Conservation (phyloP, 805 yeast species). For the Nakazawaea siamensis region DNA sequence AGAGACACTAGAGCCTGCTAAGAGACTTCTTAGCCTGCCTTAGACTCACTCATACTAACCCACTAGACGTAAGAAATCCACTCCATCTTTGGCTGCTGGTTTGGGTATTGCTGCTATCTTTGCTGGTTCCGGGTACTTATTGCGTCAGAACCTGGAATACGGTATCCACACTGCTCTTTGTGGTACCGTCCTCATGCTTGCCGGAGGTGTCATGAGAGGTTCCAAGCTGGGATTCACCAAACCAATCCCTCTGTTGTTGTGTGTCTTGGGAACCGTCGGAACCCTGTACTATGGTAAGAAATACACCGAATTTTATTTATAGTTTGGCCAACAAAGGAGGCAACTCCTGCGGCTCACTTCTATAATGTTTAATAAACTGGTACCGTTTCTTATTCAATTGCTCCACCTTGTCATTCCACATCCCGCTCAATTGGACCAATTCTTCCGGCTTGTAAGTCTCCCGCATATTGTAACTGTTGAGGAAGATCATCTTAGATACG, state of each 20-base stretch:
- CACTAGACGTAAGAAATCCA: conserved; percentile 50
- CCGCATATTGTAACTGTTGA: too few species aligned
- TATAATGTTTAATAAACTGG: conserved; percentile 28
- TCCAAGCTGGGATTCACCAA: conserved; percentile 49
- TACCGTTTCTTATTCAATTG: conserved; percentile 30
- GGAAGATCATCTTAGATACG: conserved; percentile 74
- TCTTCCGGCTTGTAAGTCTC: too few species aligned
- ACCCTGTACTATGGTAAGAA: conserved; percentile 65
- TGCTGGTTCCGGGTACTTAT: conserved; percentile 68
- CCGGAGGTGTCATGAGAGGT: conserved; percentile 71
- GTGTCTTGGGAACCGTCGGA: conserved; percentile 55
- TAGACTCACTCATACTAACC: neutral
- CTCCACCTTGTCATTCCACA: conserved; percentile 44
- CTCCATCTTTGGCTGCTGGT: conserved; percentile 81
- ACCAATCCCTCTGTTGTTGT: conserved; percentile 67
- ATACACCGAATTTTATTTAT: conserved; percentile 59
- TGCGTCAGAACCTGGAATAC: conserved; percentile 63
- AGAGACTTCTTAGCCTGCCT: neutral
- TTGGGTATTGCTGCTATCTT: conserved; percentile 47
- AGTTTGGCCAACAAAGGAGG: neutral
- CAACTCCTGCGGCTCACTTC: conserved; percentile 13
- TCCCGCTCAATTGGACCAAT: too few species aligned
- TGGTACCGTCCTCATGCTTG: conserved; percentile 55
- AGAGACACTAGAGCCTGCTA: too few species aligned
- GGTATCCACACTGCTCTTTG: conserved; percentile 79